phyloP scores from a whole-genome alignment of 1,284 basidiomycete genomes.

The Vanrija pseudolonga region DNA sequence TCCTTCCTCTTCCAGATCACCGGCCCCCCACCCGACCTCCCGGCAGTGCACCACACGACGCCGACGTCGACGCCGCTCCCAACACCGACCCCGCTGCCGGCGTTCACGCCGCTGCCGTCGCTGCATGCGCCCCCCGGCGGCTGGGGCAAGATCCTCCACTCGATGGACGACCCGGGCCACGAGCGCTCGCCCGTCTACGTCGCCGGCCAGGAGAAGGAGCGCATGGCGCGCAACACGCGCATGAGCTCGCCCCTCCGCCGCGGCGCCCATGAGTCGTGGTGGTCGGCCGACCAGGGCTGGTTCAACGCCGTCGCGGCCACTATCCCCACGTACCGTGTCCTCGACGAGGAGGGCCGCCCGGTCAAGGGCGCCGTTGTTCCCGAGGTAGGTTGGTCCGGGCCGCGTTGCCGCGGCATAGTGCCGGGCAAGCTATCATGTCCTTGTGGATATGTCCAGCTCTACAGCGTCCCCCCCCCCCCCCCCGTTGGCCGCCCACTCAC shows the following conservation, averaged over 20 bases:
- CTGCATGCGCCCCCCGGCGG: background rate
- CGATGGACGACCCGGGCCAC: constrained; percentile 19
- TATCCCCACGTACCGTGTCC: constrained; percentile 72
- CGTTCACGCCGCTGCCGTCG: constrained; percentile 22
- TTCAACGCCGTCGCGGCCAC: constrained; percentile 46
- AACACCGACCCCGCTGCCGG: constrained; percentile 39
- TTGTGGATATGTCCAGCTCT: background rate
- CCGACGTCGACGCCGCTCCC: constrained; percentile 26
- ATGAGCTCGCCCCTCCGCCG: constrained; percentile 40
- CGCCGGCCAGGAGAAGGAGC: constrained; percentile 32
- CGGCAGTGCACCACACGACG: constrained; percentile 22
- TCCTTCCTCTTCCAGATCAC: constrained; percentile 41
- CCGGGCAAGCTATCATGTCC: too few relatives aligned
- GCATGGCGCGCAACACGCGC: constrained; percentile 28
- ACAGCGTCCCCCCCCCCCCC: background rate
- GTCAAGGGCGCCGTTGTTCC: constrained; percentile 69
- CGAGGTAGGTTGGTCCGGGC: constrained; percentile 54
- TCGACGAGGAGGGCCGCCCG: constrained; percentile 70
- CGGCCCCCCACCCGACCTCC: constrained; percentile 39
- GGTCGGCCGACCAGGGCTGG: constrained; percentile 42
- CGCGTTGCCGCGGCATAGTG: background rate
- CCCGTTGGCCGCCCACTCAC: constrained; percentile 46
- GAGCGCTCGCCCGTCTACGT: constrained; percentile 34
- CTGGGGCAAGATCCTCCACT: constrained; percentile 11
- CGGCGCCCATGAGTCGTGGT: constrained; percentile 48